These are phyloP conservation scores for Oleoguttula mirabilis DNA, from an alignment of 495 filamentous ascomycete species.

Conservation along the genomic window DNA sequence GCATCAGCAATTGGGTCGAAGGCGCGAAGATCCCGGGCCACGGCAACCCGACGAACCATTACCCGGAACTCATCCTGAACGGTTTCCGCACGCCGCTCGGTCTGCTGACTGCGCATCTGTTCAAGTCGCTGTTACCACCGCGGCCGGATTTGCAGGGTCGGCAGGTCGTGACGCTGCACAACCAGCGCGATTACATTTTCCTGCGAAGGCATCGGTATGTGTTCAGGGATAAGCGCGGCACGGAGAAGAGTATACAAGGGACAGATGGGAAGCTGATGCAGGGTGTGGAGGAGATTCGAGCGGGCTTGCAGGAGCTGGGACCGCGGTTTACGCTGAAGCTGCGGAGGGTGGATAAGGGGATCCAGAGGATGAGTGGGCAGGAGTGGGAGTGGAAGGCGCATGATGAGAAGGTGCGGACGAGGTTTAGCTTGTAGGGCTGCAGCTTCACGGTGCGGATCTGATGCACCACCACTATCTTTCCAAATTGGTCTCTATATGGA, in stretches of 20 bases:
- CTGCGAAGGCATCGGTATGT: slow-evolving; percentile 80
- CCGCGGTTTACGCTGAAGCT: slow-evolving; percentile 80
- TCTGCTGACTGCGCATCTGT: slow-evolving; percentile 74
- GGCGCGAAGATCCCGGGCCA: slow-evolving; percentile 76
- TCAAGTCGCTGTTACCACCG: slow-evolving; percentile 70
- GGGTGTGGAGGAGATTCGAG: slow-evolving; percentile 68
- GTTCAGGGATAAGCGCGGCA: slow-evolving; percentile 72
- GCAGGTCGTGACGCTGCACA: slow-evolving; percentile 84
- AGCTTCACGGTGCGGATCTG: no score
- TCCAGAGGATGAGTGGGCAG: slow-evolving; percentile 67
- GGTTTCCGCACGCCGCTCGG: slow-evolving; percentile 91
- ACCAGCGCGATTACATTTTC: slow-evolving; percentile 95
- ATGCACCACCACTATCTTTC: no score
- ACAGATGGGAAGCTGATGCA: slow-evolving; percentile 77
- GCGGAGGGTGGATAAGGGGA: slow-evolving; percentile 78
- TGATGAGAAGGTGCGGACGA: slow-evolving; percentile 87
- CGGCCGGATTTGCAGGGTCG: slow-evolving; percentile 71
- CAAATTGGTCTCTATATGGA: no score
- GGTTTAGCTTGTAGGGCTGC: slow-evolving; percentile 81
- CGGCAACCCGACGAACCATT: slow-evolving; percentile 77
- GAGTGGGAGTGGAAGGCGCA: slow-evolving; percentile 91
- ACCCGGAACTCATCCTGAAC: slow-evolving; percentile 86
- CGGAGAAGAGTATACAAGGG: slow-evolving; percentile 76
- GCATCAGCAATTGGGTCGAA: slow-evolving; percentile 72
- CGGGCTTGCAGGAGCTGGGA: slow-evolving; percentile 75